A percentile compares a stretch with the other conserved stretches of the same genome.
phyloP scores from a whole-genome alignment of 2,329 filamentous ascomycete species.

The Pyrenophora graminea region DNA sequence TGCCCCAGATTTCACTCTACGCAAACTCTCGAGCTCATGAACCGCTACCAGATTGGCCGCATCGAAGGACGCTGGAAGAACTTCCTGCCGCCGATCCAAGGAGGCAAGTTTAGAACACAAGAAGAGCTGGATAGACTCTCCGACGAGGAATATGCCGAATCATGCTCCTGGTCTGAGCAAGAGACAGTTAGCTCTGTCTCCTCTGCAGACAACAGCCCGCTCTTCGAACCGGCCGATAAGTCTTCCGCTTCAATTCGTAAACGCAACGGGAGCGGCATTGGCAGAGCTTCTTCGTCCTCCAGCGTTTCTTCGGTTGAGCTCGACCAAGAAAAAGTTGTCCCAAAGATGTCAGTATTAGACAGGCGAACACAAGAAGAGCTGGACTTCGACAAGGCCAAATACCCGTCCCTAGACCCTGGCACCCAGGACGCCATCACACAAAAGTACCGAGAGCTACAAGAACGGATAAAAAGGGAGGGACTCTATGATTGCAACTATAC shows the following conservation, averaged over 20 bases:
- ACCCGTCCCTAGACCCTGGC: conserved; percentile 73
- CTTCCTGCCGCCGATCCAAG: conserved; percentile 89
- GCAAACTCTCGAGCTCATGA: conserved; percentile 76
- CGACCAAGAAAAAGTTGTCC: conserved; percentile 40
- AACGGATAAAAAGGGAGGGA: conserved; percentile 72
- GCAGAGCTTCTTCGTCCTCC: conserved; percentile 59
- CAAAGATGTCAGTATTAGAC: conserved; percentile 68
- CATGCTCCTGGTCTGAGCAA: conserved; percentile 28
- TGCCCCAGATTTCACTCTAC: conserved; percentile 75
- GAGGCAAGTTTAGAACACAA: conserved; percentile 71
- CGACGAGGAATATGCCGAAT: conserved; percentile 39
- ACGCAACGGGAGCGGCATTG: conserved; percentile 44
- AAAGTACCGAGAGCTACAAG: conserved; percentile 80
- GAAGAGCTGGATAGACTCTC: conserved; percentile 43
- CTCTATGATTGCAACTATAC: conserved; percentile 84
- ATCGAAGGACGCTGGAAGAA: conserved; percentile 84
- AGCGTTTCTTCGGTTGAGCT: conserved; percentile 61
- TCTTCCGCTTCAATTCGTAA: conserved; percentile 42
- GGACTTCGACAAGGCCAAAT: conserved; percentile 74
- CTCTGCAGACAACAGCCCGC: conserved; percentile 62
- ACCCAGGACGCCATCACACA: conserved; percentile 76
- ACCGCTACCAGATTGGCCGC: conserved; percentile 79
- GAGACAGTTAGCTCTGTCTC: conserved; percentile 44
- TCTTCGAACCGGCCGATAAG: conserved; percentile 60
- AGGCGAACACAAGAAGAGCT: conserved; percentile 75